These are phyloP conservation scores for Endotrypanum monterogeii DNA, from an alignment of 208 protist genomes.

Conservation along the genomic window DNA sequence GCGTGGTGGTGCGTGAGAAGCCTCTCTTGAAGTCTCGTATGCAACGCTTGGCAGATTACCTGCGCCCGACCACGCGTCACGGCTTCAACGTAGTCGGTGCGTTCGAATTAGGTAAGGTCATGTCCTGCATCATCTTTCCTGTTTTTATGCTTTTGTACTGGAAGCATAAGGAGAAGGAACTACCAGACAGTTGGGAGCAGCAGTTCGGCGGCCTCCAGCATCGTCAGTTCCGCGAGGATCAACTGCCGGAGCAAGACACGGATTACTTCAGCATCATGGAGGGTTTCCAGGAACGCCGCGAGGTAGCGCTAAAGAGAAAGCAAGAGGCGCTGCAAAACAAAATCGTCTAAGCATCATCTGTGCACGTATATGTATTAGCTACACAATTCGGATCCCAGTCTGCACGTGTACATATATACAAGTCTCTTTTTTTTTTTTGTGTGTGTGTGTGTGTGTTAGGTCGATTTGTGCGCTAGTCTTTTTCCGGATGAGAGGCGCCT, in stretches of 20 bases:
- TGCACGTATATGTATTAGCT: too few relatives aligned
- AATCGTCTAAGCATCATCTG: conserved; percentile 15
- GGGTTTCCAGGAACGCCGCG: conserved; percentile 72
- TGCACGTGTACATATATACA: too few relatives aligned
- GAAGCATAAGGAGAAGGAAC: conserved; percentile 69
- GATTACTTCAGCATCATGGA: conserved; percentile 88
- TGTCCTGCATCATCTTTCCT: conserved; percentile 77
- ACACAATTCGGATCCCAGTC: too few relatives aligned
- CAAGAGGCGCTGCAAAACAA: conserved; percentile 39
- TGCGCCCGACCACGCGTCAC: conserved; percentile 59
- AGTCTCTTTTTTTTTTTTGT: too few relatives aligned
- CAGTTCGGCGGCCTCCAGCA: conserved; percentile 83
- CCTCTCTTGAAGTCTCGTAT: conserved; percentile 71
- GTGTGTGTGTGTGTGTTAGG: background rate
- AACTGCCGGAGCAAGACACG: conserved; percentile 55
- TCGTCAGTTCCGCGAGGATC: conserved; percentile 72
- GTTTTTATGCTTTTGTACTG: conserved; percentile 83
- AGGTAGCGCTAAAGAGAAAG: conserved; percentile 71
- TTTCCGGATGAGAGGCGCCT: background rate
- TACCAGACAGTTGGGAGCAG: conserved; percentile 78
- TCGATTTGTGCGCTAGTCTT: too few relatives aligned
- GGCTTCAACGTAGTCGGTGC: conserved; percentile 67
- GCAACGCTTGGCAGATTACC: conserved; percentile 61
- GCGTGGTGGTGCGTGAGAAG: conserved; percentile 83
- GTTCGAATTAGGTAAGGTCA: conserved; percentile 78